Conservation (phyloP, 2,329 filamentous ascomycete genomes). For the Penicillium janthinellum region DNA sequence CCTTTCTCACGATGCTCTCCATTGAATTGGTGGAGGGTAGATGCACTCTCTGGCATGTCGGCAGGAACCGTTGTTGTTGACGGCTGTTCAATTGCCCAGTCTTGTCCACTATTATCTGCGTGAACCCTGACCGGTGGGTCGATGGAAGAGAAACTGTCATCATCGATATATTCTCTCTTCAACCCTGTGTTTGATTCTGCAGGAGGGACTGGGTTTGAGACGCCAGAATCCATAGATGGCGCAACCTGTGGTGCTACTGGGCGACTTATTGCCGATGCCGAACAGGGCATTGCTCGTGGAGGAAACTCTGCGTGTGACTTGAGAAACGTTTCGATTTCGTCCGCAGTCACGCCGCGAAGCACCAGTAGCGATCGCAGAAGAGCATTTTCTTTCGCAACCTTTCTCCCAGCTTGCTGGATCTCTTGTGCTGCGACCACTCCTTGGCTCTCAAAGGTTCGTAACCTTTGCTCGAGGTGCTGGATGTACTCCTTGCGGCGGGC, state of each 20-base stretch:
- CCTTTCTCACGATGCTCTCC: not conserved
- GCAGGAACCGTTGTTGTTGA: not conserved
- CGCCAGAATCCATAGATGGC: not conserved
- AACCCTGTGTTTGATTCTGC: not conserved
- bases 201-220: not conserved
- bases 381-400: slow-evolving; percentile 69
- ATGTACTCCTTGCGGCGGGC: not conserved
- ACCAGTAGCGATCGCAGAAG: slow-evolving; percentile 57
- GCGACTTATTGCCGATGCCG: not conserved
- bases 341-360: not conserved
- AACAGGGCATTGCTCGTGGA: not conserved
- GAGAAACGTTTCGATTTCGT: not conserved
- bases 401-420: slow-evolving; percentile 68
- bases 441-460: not conserved
- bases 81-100: not conserved
- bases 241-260: not conserved
- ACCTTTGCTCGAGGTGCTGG: not conserved
- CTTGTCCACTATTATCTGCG: not conserved
- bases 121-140: not conserved
- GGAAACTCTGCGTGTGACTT: not conserved
- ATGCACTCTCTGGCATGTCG: not conserved
- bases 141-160: not conserved
- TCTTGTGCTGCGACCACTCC: slow-evolving; percentile 43
- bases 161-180: not conserved
- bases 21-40: not conserved